These are phyloP conservation scores for Cryptosporidium tyzzeri DNA, from an alignment of 169 alveolate genomes.

Conservation along the genomic window DNA sequence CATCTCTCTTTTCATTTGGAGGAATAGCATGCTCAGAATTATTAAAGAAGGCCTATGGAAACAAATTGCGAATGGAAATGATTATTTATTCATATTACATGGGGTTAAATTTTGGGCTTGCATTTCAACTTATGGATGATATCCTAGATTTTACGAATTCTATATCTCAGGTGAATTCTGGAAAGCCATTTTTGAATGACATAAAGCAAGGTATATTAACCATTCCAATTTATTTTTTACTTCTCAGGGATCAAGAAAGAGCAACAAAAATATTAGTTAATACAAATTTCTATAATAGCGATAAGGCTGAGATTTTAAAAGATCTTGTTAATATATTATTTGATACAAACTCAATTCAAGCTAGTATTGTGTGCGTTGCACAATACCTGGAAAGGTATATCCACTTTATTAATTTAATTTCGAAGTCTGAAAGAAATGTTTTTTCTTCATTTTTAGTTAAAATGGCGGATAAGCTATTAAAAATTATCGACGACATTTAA, in stretches of 20 bases:
- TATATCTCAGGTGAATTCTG: background rate
- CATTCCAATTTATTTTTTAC: background rate
- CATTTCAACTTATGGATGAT: constrained; percentile 23
- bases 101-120: constrained; percentile 39
- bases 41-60: background rate
- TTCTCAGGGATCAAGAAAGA: background rate
- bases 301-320: background rate
- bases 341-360: background rate
- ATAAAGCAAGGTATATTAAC: constrained; percentile 27
- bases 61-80: background rate
- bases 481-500: background rate
- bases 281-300: background rate
- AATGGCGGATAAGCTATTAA: background rate
- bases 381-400: constrained; percentile 6
- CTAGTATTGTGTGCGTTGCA: background rate
- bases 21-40: constrained; percentile 17
- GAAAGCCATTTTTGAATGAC: constrained; percentile 9
- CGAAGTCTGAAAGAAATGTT: background rate
- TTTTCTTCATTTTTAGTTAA: background rate
- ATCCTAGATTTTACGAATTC: constrained; percentile 13
- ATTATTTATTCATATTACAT: background rate
- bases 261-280: background rate
- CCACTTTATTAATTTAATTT: background rate
- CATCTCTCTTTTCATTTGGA: constrained; percentile 31
- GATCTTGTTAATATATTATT: background rate